Evolutionary conservation across 106 monocot species (phyloP), one percentile per base, ranked within the genome.

Genomic region (Allium cepa): DNA sequence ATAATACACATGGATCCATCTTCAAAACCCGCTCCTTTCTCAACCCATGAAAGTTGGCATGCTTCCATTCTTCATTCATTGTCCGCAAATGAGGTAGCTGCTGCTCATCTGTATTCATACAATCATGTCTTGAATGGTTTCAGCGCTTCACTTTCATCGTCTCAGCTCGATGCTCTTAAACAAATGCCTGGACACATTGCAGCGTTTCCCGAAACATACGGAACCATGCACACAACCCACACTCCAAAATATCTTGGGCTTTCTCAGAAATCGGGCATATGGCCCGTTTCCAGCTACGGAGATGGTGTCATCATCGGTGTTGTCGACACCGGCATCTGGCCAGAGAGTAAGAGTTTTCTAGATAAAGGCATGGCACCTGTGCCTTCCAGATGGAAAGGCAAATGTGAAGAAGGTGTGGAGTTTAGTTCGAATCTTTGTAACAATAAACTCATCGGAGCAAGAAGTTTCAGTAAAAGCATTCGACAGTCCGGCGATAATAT

Each of bases 381-480:
- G 14, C 82, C 82, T 7, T 13, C 62, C 7, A 61, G 72, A 68
- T 86, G 86, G 86, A 66, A 68, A 4, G 83, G 82, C 49, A 47
- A 7, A n/a, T 83, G 79, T 26, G 79, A 78, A 69, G 15, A 49
- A 0, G 81, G 82, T 0, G 22, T 3, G 17, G 62, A 8, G 0
- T 86, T 86, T 63, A 76, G 49, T 48, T 26, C 82, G 17, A 77
- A 68, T 7, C 7, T 56, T 13, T 83, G 83, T 67, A 83, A 81
- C 78, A 71, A 78, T 15, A 83, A 87, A 75, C 74, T 83, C 64
- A 83, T 83, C 55, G 83, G 87, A n/a, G 87, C 83, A 0, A 57
- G 77, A 7, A 36, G 36, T 36, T 36, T 36, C 36, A 36, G 36
- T 5, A 36, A 36, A 36, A 36, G 68, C 4, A 28, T 87, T 71